Conservation (phyloP, 129 eudicot species). For the Ambrosia trifida region DNA sequence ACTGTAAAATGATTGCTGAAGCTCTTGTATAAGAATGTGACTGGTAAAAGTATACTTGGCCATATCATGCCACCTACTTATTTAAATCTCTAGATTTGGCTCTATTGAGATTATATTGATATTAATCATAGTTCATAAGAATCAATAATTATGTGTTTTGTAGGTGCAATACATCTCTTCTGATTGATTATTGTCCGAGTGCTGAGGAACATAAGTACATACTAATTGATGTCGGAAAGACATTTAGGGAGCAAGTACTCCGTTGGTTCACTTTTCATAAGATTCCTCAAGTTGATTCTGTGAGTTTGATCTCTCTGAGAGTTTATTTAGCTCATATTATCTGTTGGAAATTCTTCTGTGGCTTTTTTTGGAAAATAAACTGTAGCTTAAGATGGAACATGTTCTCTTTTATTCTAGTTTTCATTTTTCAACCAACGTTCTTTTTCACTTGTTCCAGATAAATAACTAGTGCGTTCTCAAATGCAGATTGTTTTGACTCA, state of each 20-base stretch:
- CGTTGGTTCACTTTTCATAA: constrained; percentile 87
- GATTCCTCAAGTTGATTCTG: constrained; percentile 92
- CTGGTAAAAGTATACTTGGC: constrained; percentile 10
- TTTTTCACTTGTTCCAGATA: neutral
- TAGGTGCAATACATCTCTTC: constrained; percentile 97
- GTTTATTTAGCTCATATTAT: neutral
- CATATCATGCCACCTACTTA: neutral
- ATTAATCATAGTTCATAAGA: constrained; percentile 12
- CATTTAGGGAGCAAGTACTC: constrained; percentile 94
- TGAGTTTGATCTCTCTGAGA: constrained; percentile 46
- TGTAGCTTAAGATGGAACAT: constrained; percentile 10
- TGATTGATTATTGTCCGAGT: constrained; percentile 68
- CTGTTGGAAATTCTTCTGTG: neutral
- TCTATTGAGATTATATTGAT: constrained; percentile 20
- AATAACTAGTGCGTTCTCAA: constrained; percentile 24
- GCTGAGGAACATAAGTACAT: constrained; percentile 80
- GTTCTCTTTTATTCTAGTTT: neutral
- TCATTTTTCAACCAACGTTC: neutral
- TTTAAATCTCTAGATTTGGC: neutral
- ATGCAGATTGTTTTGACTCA: constrained; percentile 89
- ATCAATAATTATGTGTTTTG: constrained; percentile 27
- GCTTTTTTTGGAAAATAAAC: constrained; percentile 13
- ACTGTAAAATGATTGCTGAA: constrained; percentile 15
- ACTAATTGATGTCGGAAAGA: constrained; percentile 94
- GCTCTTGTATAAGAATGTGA: constrained; percentile 14